These are phyloP conservation scores for Neofusicoccum cordaticola DNA, from an alignment of 2,329 filamentous ascomycete genomes.

Conservation along the genomic window DNA sequence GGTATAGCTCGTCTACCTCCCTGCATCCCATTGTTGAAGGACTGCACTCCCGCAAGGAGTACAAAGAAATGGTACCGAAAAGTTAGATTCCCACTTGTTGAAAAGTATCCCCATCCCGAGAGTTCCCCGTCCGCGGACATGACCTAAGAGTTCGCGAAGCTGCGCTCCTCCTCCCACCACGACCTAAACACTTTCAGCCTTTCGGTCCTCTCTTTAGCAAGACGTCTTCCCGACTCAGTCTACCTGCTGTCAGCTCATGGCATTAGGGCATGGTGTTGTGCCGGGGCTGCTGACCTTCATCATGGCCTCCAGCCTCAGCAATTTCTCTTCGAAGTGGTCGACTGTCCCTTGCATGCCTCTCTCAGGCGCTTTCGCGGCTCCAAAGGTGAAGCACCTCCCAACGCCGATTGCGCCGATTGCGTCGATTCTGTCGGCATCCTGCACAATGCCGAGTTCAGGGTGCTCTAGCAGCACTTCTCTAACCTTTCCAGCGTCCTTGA, in stretches of 20 bases:
- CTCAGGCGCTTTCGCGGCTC: conserved; percentile 58
- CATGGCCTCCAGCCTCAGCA: conserved; percentile 31
- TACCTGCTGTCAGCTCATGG: background rate
- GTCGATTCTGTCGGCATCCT: conserved; percentile 91
- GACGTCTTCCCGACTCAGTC: conserved; percentile 4
- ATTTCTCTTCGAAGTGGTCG: conserved; percentile 37
- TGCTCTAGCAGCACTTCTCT: conserved; percentile 59
- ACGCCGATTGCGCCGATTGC: conserved; percentile 85
- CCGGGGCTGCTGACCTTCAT: conserved; percentile 24
- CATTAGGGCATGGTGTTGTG: background rate
- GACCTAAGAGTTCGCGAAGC: background rate
- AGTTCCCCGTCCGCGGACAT: background rate
- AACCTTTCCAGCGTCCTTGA: conserved; percentile 61
- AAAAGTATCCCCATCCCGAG: background rate
- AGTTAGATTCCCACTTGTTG: background rate
- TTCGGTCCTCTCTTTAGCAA: conserved; percentile 15
- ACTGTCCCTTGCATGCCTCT: conserved; percentile 28
- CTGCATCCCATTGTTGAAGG: background rate
- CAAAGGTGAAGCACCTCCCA: conserved; percentile 72
- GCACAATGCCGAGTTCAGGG: conserved; percentile 79
- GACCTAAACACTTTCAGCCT: conserved; percentile 16
- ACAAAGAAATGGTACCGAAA: background rate
- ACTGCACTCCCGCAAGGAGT: background rate
- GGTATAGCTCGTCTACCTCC: too few relatives aligned
- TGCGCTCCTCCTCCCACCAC: conserved; percentile 19